Conservation (phyloP, 805 yeast genomes). For the Nakazawaea wyomingensis region DNA sequence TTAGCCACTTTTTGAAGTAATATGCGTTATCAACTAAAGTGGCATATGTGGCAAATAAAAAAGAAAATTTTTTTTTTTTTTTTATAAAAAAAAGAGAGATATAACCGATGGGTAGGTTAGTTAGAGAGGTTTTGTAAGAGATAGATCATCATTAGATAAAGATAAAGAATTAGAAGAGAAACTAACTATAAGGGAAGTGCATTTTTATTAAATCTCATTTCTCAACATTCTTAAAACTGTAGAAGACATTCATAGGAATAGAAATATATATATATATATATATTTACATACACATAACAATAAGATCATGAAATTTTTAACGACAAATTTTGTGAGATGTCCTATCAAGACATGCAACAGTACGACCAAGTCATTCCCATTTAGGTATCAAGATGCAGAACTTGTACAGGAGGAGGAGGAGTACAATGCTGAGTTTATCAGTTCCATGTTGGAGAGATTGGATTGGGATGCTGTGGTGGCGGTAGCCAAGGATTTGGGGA, state of each 20-base stretch:
- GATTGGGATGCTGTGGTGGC: constrained; percentile 82
- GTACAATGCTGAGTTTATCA: constrained; percentile 74
- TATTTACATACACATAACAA: background rate
- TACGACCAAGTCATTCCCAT: constrained; percentile 75
- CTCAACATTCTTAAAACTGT: background rate
- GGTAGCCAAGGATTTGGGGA: constrained; percentile 76
- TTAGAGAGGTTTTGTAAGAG: no score
- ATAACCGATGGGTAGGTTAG: background rate
- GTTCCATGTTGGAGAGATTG: constrained; percentile 70
- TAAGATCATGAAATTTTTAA: constrained; percentile 72
- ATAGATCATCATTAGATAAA: no score
- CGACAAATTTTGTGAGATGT: constrained; percentile 96
- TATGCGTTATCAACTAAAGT: no score
- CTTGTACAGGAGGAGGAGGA: constrained; percentile 76
- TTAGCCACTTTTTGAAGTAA: no score
- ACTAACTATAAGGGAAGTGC: background rate
- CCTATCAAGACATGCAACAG: constrained; percentile 78
- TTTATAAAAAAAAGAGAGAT: background rate
- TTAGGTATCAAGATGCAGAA: constrained; percentile 61
- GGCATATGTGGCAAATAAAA: no score
- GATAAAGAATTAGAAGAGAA: background rate
- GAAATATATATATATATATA: background rate
- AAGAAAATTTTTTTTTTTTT: background rate
- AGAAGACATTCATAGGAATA: no score
- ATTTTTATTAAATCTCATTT: no score